Evolutionary conservation across 257 asterid species (phyloP).

Genomic region (Scutellaria galericulata): DNA sequence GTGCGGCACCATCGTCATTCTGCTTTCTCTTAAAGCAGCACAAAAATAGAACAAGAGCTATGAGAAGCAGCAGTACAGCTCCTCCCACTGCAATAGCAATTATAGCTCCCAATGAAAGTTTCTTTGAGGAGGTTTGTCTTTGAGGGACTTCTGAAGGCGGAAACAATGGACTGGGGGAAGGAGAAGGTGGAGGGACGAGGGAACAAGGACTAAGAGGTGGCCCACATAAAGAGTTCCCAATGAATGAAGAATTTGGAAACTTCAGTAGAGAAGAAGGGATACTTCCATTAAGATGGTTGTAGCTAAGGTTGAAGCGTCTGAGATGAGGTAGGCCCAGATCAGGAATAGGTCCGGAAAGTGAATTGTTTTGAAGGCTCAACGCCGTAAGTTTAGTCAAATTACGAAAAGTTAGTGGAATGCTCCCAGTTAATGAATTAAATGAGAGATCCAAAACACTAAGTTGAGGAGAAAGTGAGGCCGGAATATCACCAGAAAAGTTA

Average conservation of each 20-base stretch:
- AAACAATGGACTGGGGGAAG: constrained; percentile 41
- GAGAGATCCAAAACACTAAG: constrained; percentile 63
- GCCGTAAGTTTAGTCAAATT: constrained; percentile 61
- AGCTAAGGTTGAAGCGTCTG: constrained; percentile 61
- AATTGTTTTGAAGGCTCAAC: constrained; percentile 73
- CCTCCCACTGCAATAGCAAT: constrained; percentile 93
- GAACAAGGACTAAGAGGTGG: constrained; percentile 64
- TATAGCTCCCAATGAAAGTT: constrained; percentile 61
- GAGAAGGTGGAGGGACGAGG: constrained; percentile 51
- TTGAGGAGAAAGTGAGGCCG: constrained; percentile 44
- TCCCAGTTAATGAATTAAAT: constrained; percentile 58
- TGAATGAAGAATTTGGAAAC: constrained; percentile 69
- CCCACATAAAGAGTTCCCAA: constrained; percentile 75
- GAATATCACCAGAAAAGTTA: constrained; percentile 58
- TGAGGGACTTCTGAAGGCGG: constrained; percentile 40
- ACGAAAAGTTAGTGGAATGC: constrained; percentile 47
- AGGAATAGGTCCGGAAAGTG: constrained; percentile 68
- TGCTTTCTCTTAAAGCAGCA: constrained; percentile 62
- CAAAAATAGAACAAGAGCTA: constrained; percentile 49
- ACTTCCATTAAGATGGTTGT: constrained; percentile 68
- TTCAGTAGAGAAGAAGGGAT: constrained; percentile 61
- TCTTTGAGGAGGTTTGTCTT: constrained; percentile 43
- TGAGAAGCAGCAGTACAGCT: constrained; percentile 52
- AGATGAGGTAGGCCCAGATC: constrained; percentile 51
- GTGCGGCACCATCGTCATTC: constrained; percentile 42